These are phyloP conservation scores for Chenopodium quinoa DNA, from an alignment of 148 eudicot species.

Conservation along the genomic window DNA sequence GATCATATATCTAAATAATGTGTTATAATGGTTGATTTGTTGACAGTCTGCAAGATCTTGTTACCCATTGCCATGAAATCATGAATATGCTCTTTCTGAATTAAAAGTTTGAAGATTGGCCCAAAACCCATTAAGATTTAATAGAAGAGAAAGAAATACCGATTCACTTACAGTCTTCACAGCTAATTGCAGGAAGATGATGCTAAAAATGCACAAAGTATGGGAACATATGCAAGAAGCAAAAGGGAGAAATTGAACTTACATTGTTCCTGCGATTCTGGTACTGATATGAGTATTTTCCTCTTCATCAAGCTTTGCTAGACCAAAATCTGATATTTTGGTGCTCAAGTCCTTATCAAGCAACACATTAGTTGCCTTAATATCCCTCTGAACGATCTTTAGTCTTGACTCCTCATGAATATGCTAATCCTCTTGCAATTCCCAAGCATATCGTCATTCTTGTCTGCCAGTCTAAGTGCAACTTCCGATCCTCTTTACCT, in stretches of 20 bases:
- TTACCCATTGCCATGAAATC: neutral
- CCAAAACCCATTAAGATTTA: neutral
- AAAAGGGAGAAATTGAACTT: slow-evolving; percentile 26
- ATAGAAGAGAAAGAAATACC: neutral
- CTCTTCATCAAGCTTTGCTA: slow-evolving; percentile 84
- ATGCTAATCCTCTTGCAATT: slow-evolving; percentile 58
- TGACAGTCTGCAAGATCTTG: neutral
- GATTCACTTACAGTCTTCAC: neutral
- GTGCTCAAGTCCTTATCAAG: slow-evolving; percentile 80
- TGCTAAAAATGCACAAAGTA: neutral
- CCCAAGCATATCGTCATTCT: slow-evolving; percentile 47
- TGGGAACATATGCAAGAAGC: neutral
- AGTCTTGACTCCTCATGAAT: slow-evolving; percentile 61
- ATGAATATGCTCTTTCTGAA: neutral
- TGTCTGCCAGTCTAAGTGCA: slow-evolving; percentile 46
- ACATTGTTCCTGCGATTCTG: slow-evolving; percentile 79
- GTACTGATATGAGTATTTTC: slow-evolving; percentile 79
- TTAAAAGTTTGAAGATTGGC: neutral
- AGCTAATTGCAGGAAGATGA: neutral
- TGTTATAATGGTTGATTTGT: too few relatives aligned
- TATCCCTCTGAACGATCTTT: slow-evolving; percentile 77
- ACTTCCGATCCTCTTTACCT: slow-evolving; percentile 38
- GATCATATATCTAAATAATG: neutral
- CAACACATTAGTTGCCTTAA: slow-evolving; percentile 79
- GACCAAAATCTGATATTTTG: slow-evolving; percentile 83